These are phyloP conservation scores for Trametes villosa DNA, from an alignment of 768 basidiomycete species.

Conservation along the genomic window DNA sequence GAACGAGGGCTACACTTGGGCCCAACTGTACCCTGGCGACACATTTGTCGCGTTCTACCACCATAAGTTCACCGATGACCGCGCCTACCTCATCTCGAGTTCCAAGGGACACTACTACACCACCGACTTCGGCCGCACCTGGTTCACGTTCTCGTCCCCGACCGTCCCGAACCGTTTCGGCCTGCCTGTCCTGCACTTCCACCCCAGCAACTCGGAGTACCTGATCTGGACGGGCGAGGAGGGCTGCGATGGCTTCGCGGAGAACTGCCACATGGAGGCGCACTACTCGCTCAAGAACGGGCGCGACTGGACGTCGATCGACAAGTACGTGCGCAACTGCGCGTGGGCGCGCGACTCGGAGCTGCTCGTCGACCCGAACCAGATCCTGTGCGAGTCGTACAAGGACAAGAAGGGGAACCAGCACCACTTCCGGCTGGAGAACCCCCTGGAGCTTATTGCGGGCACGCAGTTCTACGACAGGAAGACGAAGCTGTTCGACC, in stretches of 20 bases:
- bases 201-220: constrained; percentile 74
- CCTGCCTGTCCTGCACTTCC: constrained; percentile 82
- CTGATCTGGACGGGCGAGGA: constrained; percentile 88
- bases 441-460: constrained; percentile 78
- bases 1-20: constrained; percentile 95
- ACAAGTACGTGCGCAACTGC: constrained; percentile 88
- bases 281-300: constrained; percentile 81
- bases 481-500: constrained; percentile 79
- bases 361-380: constrained; percentile 78
- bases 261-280: constrained; percentile 74
- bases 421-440: constrained; percentile 52
- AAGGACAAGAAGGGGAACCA: constrained; percentile 82
- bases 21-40: constrained; percentile 58
- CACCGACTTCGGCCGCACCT: constrained; percentile 76
- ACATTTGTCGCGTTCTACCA: constrained; percentile 85
- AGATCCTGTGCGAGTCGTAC: constrained; percentile 94
- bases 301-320: constrained; percentile 72
- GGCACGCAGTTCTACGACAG: constrained; percentile 74
- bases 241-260: constrained; percentile 56
- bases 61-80: constrained; percentile 76
- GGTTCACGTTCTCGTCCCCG: constrained; percentile 65
- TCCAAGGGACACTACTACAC: constrained; percentile 72
- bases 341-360: constrained; percentile 87
- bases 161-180: constrained; percentile 79
- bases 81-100: constrained; percentile 89